phyloP scores from a whole-genome alignment of 2,329 filamentous ascomycete genomes.

The Raffaelea ambrosiae region DNA sequence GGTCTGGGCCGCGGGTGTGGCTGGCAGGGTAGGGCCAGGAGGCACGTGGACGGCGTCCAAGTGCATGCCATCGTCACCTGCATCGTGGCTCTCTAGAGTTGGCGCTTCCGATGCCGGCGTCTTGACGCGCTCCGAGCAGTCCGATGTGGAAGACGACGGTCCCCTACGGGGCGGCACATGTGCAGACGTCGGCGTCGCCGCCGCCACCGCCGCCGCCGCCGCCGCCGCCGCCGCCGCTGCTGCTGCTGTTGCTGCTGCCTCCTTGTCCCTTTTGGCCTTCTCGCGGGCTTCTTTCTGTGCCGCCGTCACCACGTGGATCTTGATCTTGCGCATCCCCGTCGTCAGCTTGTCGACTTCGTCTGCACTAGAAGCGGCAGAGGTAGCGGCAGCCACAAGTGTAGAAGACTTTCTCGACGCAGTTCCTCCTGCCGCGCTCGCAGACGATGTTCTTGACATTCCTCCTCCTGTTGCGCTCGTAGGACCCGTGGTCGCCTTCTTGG shows the following conservation, averaged over 20 bases:
- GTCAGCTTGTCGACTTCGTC: conserved; percentile 48
- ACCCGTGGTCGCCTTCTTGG: not conserved
- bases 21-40: not conserved
- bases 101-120: not conserved
- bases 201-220: not conserved
- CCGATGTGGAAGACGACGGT: no score
- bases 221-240: not conserved
- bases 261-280: not conserved
- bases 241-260: not conserved
- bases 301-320: conserved; percentile 52
- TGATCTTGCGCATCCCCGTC: conserved; percentile 53
- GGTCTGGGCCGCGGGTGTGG: not conserved
- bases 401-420: conserved; percentile 3
- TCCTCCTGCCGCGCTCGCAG: conserved; percentile 4
- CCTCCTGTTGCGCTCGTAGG: no score
- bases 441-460: not conserved
- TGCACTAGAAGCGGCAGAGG: conserved; percentile 15
- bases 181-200: not conserved
- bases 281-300: conserved; percentile 48
- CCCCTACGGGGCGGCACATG: no score
- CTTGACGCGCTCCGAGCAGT: not conserved
- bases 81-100: not conserved
- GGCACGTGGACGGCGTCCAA: no score
- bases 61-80: no score
- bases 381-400: conserved; percentile 11